A percentile compares a stretch with the other conserved stretches of the same genome.
Evolutionary conservation across 257 asterid genomes (phyloP).

Genomic region (Capsicum pubescens): DNA sequence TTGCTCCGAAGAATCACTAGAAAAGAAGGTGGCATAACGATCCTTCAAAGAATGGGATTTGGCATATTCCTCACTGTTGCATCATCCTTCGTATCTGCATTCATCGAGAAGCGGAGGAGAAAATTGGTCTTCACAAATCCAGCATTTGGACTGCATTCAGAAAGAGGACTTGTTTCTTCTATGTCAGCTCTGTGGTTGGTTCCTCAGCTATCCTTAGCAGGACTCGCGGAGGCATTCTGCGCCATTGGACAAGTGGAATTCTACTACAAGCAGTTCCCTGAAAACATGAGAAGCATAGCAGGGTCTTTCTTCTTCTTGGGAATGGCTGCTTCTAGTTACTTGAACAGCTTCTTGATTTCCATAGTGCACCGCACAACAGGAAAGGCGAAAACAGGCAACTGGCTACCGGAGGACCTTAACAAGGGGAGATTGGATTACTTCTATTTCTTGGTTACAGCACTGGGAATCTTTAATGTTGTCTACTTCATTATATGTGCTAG

Average conservation of each 20-base stretch:
- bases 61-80: constrained; percentile 56
- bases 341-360: constrained; percentile 54
- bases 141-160: constrained; percentile 33
- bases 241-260: constrained; percentile 71
- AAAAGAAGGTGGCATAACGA: constrained; percentile 60
- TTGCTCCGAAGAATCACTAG: constrained; percentile 42
- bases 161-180: constrained; percentile 55
- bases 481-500: constrained; percentile 63
- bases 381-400: constrained; percentile 47
- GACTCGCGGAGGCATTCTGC: constrained; percentile 71
- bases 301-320: constrained; percentile 68
- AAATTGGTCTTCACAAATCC: constrained; percentile 41
- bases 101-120: constrained; percentile 60
- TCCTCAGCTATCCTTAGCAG: constrained; percentile 68
- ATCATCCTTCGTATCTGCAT: constrained; percentile 48
- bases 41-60: constrained; percentile 74
- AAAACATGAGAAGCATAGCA: constrained; percentile 84
- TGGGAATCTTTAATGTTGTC: constrained; percentile 51
- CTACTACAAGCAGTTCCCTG: constrained; percentile 79
- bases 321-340: constrained; percentile 61
- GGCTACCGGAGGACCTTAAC: constrained; percentile 85
- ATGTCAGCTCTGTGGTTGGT: constrained; percentile 72
- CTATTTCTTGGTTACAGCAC: constrained; percentile 55
- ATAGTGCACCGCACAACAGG: constrained; percentile 52
- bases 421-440: constrained; percentile 74